phyloP scores from a whole-genome alignment of 2,329 filamentous ascomycete genomes.

The Sphaceloma murrayae region DNA sequence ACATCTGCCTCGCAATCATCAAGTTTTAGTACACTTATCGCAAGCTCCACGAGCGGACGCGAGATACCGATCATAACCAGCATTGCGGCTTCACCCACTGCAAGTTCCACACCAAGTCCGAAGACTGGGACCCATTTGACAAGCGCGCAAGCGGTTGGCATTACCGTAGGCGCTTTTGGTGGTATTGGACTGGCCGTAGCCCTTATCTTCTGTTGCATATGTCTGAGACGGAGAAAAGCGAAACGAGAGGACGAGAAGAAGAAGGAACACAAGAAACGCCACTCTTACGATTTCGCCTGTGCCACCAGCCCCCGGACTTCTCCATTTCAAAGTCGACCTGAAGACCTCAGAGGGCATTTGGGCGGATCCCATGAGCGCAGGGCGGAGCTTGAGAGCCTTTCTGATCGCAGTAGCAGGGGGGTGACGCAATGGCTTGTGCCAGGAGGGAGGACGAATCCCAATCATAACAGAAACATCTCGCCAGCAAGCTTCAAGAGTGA shows the following conservation, averaged over 20 bases:
- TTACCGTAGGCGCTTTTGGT: slow-evolving; percentile 27
- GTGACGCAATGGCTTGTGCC: slow-evolving; percentile 20
- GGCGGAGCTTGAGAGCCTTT: background rate
- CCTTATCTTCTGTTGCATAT: slow-evolving; percentile 19
- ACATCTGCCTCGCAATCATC: background rate
- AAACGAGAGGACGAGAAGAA: slow-evolving; percentile 13
- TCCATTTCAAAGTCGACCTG: slow-evolving; percentile 11
- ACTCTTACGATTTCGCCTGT: slow-evolving; percentile 30
- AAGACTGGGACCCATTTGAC: slow-evolving; percentile 22
- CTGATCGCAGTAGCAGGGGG: slow-evolving; percentile 16
- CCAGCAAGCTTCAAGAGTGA: slow-evolving; percentile 23
- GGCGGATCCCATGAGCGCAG: slow-evolving; percentile 7
- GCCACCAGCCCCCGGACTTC: slow-evolving; percentile 24
- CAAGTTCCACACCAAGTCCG: background rate
- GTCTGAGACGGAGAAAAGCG: slow-evolving; percentile 13
- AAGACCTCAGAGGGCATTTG: slow-evolving; percentile 16
- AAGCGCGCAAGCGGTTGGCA: slow-evolving; percentile 27
- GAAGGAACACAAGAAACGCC: slow-evolving; percentile 16
- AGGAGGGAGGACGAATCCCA: background rate
- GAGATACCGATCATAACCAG: slow-evolving; percentile 8
- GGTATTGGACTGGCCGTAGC: slow-evolving; percentile 22
- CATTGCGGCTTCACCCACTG: background rate
- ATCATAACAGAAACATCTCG: slow-evolving; percentile 12
- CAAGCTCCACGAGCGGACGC: background rate
- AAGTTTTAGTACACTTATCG: background rate